Base-by-base conservation (phyloP, 2,329 filamentous ascomycete genomes). In the Nigrospora osmanthi region DNA sequence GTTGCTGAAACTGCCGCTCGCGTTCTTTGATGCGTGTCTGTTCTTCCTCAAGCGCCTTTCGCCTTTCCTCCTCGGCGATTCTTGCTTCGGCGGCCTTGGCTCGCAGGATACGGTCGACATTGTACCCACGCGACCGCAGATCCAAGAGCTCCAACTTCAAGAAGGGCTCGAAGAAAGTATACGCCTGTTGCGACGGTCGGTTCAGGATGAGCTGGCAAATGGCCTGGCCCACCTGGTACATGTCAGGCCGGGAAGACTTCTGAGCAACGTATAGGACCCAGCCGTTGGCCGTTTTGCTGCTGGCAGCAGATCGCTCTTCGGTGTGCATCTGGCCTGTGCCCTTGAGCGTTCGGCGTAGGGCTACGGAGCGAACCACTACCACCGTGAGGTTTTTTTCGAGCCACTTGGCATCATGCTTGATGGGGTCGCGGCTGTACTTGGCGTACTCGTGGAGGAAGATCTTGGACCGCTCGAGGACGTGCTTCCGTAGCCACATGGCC, bases 191-290 rank as follows among this genome's bases (percentile, higher is more conserved):
- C 52, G 87, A 91, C 9, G 91, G 89, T 17, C 89, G 80, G 43
- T 80, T 80, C 40, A 98, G 72, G 34, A 98, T 73, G 43, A 95
- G 69, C 56, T 85, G 81, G 50, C 91, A 89, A 39, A 98, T 74
- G 23, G 88, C 88, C 55, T 90, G 86, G 46, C 89, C 93, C 52
- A 98, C 83, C 66, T 98, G 89, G 61, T 95, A 97, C 59, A 94
- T 80, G 59, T 97, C 89, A 30, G 81, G 85, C 47, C 79, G 78
- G 2, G 72, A 64, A 30, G 53, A 52, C 37, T 73, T 76, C 11
- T 82, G 78, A 4, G 85, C 83, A 34, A 97, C 81, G 58, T 85
- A 94, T n/a, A 97, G 68, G 5, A 81, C 76, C 60, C 78, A 84
- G 14, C 78, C 75, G 15, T 68, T 68, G 14, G 67, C 66, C 19